Evolutionary conservation across 2,329 filamentous ascomycete species (phyloP), one percentile per base, ranked within the genome.

Genomic region (Furcasterigmium furcatum): DNA sequence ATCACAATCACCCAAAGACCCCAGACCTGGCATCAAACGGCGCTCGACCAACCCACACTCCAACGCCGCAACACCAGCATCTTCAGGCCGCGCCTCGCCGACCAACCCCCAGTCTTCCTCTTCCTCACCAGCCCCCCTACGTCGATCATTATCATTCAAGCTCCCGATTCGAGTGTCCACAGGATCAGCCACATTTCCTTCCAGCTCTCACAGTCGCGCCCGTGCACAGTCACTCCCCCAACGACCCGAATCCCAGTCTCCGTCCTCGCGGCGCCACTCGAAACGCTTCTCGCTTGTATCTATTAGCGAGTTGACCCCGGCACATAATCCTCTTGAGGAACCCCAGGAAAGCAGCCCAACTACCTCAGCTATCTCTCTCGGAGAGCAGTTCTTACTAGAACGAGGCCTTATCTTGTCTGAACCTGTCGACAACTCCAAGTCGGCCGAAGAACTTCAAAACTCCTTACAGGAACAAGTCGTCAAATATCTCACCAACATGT

Each of bases 401-500:
- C 34, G 34, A 18, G 34, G 34, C 16, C 34, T 36, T 16, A 36
- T 19, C 5, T 18, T 10, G 5, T 18, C 34, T 9, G 34, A 36
- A 19, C 16, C n/a, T 5, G 34, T 10, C 34, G 34, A 36, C 34
- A 16, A 36, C 9, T 36, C 34, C 16, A 36, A 36, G 16, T 18
- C 34, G n/a, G 16, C n/a, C 6, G 34, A 36, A 36, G 34, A 36
- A 36, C n/a, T 36, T 7, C 34, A 36, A 18, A 36, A 19, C 34
- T 36, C 34, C n/a, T 12, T 36, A 16, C 34, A 36, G 34, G 34
- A 36, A 36, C 6, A 16, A 36, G 34, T 36, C 34, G 34, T 36
- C 34, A 36, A 19, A 18, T 36, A 36, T 16, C 34, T 36, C 16
- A 63, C 70, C 24, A 62, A 46, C 49, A 46, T 77, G 54, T 56